Base-by-base conservation (phyloP, 768 basidiomycete genomes). In the Auricularia heimuer region DNA sequence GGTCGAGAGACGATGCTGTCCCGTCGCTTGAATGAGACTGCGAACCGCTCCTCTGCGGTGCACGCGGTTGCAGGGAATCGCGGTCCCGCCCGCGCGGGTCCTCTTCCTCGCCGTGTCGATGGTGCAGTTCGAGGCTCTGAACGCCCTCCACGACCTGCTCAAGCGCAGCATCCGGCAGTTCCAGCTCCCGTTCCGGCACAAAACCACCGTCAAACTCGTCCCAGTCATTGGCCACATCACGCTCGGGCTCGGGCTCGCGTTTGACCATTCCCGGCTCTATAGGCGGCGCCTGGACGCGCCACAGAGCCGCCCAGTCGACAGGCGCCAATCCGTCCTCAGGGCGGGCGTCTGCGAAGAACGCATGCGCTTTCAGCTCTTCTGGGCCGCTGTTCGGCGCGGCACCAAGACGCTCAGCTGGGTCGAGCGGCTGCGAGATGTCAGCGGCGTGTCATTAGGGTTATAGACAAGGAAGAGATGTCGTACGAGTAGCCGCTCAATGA, bases 401-500 rank as follows among this genome's bases (percentile, higher is more conserved):
- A 7, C 89, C 89, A 8, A 90, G 75, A 11, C 89, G 81, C 42
- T 83, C 77, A 12, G 71, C 65, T 1, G 89, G 87, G 61, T 90
- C 83, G 18, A 77, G 78, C 35, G 85, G 79, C 86, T 83, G 44
- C 29, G 21, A 51, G 18, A 51, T 56, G 45, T 54, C 24, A 64
- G 42, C 11, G 44, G 47, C 2, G 34, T 66, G 35, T 58, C 47
- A 35, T 14, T 8, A 3, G 61, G 21, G 45, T 3, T 18, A 64
- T 18, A 7, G 34, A 45, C 8, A 18, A 18, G 21, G 45, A n/a
- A 63, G 16, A 60, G 8, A 33, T 3, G 1, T 76, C 83, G 65
- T 58, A 96, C 93, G 68, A 99, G 77, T 3, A 98, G 81, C 64
- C 80, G 81, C 69, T 84, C 80, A 21, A 98, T 82, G 60, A 99